Percentiles rank a stretch among this genome's conserved stretches.
Conservation (phyloP, 805 yeast genomes). For the Cyberlindnera mycetangii region DNA sequence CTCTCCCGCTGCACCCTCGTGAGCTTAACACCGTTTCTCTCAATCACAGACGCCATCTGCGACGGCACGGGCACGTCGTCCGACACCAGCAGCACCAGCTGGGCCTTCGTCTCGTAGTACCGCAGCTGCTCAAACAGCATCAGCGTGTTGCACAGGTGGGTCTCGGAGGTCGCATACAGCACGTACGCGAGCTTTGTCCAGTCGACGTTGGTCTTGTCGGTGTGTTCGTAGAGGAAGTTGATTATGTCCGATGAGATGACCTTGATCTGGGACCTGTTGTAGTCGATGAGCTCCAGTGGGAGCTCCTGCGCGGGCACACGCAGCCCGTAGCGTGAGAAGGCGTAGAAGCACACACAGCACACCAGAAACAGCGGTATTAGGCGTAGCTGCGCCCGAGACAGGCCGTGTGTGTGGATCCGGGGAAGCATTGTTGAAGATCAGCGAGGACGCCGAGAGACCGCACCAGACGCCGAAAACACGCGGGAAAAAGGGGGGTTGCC, state of each 20-base stretch:
- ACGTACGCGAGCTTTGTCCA: slow-evolving; percentile 54
- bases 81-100: slow-evolving; percentile 42
- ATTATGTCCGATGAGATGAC: slow-evolving; percentile 23
- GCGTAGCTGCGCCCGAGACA: background rate
- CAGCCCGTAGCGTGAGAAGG: no score
- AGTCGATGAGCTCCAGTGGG: slow-evolving; percentile 12
- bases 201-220: slow-evolving; percentile 26
- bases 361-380: background rate
- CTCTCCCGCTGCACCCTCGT: slow-evolving; percentile 4
- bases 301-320: background rate
- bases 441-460: no score
- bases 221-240: slow-evolving; percentile 16
- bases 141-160: slow-evolving; percentile 50
- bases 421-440: background rate
- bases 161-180: slow-evolving; percentile 53
- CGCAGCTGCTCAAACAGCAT: slow-evolving; percentile 42
- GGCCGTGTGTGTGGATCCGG: background rate
- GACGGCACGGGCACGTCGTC: background rate
- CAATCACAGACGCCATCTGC: slow-evolving; percentile 23
- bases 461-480: no score
- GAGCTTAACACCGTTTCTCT: slow-evolving; percentile 14
- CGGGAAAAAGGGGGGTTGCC: no score
- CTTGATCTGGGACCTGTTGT: slow-evolving; percentile 20
- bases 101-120: slow-evolving; percentile 38
- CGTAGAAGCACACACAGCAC: background rate